These are phyloP conservation scores for Colletotrichum magnum DNA, from an alignment of 2,329 filamentous ascomycete species.

Conservation along the genomic window DNA sequence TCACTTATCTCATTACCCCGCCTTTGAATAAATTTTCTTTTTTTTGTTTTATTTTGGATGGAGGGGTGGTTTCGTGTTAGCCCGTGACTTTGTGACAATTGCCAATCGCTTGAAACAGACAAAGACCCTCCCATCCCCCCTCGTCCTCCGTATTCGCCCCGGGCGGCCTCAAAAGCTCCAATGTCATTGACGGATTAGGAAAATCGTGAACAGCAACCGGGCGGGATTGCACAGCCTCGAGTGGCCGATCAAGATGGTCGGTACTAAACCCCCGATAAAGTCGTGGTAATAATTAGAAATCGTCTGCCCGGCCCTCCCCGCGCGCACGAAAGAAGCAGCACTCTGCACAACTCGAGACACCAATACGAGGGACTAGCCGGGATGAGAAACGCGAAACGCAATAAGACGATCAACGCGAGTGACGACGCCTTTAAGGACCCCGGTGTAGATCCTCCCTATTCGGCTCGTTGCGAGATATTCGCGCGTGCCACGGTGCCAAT, in stretches of 20 bases:
- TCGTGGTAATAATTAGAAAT: conserved; percentile 10
- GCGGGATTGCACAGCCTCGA: neutral
- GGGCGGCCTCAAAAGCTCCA: neutral
- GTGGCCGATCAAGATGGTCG: conserved; percentile 10
- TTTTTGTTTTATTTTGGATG: conserved; percentile 1
- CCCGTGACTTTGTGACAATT: conserved; percentile 29
- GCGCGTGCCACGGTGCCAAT: neutral
- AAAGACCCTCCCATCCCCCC: neutral
- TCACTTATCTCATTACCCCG: conserved; percentile 22
- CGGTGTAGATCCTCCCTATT: conserved; percentile 6
- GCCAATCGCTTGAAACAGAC: conserved; percentile 6
- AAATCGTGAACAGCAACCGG: neutral
- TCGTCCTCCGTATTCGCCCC: neutral
- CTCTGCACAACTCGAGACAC: conserved; percentile 18
- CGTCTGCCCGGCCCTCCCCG: neutral
- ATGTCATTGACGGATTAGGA: neutral
- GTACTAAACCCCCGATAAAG: neutral
- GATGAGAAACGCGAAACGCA: conserved; percentile 32
- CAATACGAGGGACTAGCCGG: conserved; percentile 15
- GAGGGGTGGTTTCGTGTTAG: conserved; percentile 31
- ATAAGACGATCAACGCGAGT: conserved; percentile 13
- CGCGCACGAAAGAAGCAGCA: conserved; percentile 4
- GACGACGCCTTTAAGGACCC: conserved; percentile 17
- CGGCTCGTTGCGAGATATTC: neutral
- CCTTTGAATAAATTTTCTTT: neutral